Percentiles rank a stretch among this genome's conserved stretches.
These are phyloP conservation scores for Magnusiomyces suaveolens DNA, from an alignment of 1,139 yeast species.

Conservation along the genomic window DNA sequence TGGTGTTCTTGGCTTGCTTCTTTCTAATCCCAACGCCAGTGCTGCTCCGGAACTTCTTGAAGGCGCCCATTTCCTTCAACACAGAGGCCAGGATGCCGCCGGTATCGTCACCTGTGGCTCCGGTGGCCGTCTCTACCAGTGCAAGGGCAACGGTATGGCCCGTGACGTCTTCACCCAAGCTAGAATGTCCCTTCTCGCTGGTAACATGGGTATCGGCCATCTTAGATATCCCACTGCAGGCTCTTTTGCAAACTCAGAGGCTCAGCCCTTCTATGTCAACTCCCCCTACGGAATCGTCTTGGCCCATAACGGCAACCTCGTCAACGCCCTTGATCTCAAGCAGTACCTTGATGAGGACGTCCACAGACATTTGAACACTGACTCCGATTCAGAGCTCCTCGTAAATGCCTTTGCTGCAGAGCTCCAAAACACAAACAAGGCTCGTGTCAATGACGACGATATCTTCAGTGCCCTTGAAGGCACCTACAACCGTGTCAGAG, in stretches of 20 bases:
- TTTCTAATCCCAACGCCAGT: constrained; percentile 61
- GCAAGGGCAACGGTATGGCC: constrained; percentile 99
- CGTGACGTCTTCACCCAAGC: constrained; percentile 87
- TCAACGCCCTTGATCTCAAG: constrained; percentile 70
- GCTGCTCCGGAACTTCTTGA: constrained; percentile 89
- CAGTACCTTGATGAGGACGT: constrained; percentile 82
- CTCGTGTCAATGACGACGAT: constrained; percentile 85
- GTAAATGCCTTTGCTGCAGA: constrained; percentile 86
- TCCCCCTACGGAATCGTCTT: constrained; percentile 89
- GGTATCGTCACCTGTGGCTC: constrained; percentile 95
- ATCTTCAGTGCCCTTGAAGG: constrained; percentile 78
- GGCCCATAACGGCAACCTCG: constrained; percentile 91
- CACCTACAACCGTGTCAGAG: constrained; percentile 70
- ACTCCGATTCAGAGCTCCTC: constrained; percentile 86
- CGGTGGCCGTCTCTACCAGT: constrained; percentile 88
- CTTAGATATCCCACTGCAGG: constrained; percentile 98
- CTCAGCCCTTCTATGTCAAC: constrained; percentile 97
- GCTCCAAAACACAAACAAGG: constrained; percentile 82
- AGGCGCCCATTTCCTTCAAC: constrained; percentile 89
- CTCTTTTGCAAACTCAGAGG: constrained; percentile 92
- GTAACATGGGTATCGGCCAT: constrained; percentile 94
- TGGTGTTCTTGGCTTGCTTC: constrained; percentile 83
- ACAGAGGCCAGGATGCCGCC: constrained; percentile 99
- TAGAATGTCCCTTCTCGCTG: constrained; percentile 70
- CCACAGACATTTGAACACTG: constrained; percentile 95